Percentiles rank a stretch among this genome's conserved stretches.
Evolutionary conservation across 1,139 yeast species (phyloP).

Genomic region (Kurtzmaniella quercitrusa): DNA sequence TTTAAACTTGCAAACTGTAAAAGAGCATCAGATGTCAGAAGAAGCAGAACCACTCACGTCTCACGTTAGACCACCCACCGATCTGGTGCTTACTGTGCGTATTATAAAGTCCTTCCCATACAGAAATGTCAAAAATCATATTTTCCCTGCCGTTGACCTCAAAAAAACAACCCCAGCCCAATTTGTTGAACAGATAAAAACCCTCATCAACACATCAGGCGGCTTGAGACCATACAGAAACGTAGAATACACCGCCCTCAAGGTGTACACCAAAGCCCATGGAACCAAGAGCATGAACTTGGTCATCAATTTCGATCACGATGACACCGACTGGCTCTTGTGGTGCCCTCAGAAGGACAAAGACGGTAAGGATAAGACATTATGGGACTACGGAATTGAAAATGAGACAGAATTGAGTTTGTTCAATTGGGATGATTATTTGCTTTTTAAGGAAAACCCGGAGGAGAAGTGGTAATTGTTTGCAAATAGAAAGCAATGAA

Average conservation of each 20-base stretch:
- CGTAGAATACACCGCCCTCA: conserved; percentile 71
- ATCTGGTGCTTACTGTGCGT: conserved; percentile 77
- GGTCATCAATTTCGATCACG: conserved; percentile 83
- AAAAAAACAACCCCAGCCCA: conserved; percentile 63
- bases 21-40: conserved; percentile 10
- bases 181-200: conserved; percentile 43
- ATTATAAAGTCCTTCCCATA: conserved; percentile 89
- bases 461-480: conserved; percentile 80
- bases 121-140: conserved; percentile 80
- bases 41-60: conserved; percentile 63
- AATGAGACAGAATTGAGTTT: conserved; percentile 90
- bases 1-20: neutral
- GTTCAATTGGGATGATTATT: conserved; percentile 65
- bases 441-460: conserved; percentile 70
- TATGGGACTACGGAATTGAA: conserved; percentile 68
- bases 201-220: conserved; percentile 60
- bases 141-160: conserved; percentile 70
- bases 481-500: too few species aligned
- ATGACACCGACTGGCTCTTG: conserved; percentile 57
- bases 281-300: conserved; percentile 91
- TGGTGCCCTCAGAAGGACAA: conserved; percentile 22
- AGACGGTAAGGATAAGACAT: conserved; percentile 33
- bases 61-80: conserved; percentile 60
- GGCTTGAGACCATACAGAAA: conserved; percentile 78
- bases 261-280: conserved; percentile 91